These are phyloP conservation scores for Vaccinium vitisidaea DNA, from an alignment of 148 eudicot species.

Conservation along the genomic window DNA sequence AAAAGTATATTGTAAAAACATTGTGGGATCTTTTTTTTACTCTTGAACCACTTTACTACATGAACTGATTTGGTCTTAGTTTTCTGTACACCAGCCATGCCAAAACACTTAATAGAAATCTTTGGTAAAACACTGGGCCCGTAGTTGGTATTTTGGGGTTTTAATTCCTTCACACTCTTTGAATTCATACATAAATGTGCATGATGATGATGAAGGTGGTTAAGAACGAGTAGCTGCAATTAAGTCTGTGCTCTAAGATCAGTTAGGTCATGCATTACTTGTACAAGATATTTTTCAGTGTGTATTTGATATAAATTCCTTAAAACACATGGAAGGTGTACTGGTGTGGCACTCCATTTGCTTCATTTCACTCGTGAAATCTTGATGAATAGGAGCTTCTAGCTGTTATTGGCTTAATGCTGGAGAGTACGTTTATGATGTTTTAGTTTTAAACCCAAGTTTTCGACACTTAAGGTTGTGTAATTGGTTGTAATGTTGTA, in stretches of 20 bases:
- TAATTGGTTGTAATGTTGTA: neutral
- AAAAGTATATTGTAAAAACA: neutral
- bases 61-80: neutral
- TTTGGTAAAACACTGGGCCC: neutral
- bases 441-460: neutral
- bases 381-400: neutral
- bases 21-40: neutral
- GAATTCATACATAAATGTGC: neutral
- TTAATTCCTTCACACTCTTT: neutral
- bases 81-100: neutral
- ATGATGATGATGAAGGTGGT: neutral
- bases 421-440: neutral
- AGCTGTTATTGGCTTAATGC: neutral
- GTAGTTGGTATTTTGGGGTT: slow-evolving; percentile 2
- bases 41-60: neutral
- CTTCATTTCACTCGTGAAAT: neutral
- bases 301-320: neutral
- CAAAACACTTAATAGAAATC: neutral
- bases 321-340: neutral
- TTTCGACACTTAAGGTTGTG: neutral
- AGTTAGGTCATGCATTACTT: neutral
- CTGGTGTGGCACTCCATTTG: neutral
- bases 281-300: neutral
- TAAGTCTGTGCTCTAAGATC: neutral
- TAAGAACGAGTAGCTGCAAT: neutral